phyloP scores from a whole-genome alignment of 441 rosid species.

The Macaranga tanarius region DNA sequence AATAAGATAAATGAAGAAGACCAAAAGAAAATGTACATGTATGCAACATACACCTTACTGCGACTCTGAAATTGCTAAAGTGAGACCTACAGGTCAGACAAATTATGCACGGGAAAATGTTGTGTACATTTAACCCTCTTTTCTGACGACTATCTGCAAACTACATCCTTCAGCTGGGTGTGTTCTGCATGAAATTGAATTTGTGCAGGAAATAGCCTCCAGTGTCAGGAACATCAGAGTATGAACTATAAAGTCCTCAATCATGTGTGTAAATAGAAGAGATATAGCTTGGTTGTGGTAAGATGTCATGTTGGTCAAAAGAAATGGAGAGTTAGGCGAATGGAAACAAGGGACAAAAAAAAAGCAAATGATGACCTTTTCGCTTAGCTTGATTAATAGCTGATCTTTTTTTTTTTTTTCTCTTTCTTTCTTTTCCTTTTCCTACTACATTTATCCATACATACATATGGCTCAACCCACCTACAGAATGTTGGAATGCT shows the following conservation, averaged over 20 bases:
- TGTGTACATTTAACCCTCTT: background rate
- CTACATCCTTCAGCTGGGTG: background rate
- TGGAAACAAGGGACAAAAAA: background rate
- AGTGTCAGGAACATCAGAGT: background rate
- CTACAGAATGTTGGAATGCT: background rate
- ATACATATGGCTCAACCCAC: background rate
- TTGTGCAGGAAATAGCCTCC: background rate
- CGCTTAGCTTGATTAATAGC: background rate
- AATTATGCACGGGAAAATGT: background rate
- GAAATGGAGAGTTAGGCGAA: background rate
- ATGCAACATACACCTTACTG: background rate
- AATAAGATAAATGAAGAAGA: background rate
- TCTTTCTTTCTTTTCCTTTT: background rate
- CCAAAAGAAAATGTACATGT: background rate
- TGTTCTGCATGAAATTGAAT: background rate
- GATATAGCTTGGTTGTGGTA: background rate
- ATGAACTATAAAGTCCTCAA: background rate
- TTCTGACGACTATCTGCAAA: background rate
- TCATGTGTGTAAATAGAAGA: background rate
- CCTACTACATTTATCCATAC: no score
- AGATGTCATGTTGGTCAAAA: background rate
- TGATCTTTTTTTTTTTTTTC: background rate
- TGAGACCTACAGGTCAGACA: background rate
- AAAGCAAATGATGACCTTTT: background rate
- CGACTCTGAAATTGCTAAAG: background rate